Conservation (phyloP, 345 rosid genomes). For the Hypericum androsaemum region DNA sequence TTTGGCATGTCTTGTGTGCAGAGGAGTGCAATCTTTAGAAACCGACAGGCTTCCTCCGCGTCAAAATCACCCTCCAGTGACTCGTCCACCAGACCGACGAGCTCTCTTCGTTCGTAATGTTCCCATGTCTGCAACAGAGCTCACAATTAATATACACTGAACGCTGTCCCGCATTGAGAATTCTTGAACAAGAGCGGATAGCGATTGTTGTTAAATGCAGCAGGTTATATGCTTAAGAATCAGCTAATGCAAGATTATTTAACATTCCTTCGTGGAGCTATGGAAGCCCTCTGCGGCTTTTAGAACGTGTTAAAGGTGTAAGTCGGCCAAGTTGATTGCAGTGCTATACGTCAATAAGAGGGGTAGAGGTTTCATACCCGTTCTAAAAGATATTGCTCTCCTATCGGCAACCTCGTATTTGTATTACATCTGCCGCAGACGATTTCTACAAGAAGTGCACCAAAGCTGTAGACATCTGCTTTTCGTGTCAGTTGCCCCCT, state of each 20-base stretch:
- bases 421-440: slow-evolving; percentile 87
- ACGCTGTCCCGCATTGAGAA: too few species aligned
- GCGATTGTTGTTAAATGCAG: too few species aligned
- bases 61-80: slow-evolving; percentile 48
- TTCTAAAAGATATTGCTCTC: slow-evolving; percentile 79
- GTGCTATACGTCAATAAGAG: neutral
- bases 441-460: slow-evolving; percentile 82
- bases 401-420: slow-evolving; percentile 53
- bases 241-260: too few species aligned
- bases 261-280: too few species aligned
- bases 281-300: too few species aligned
- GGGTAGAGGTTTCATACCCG: slow-evolving; percentile 39
- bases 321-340: too few species aligned
- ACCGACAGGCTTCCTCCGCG: slow-evolving; percentile 59
- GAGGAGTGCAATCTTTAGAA: slow-evolving; percentile 56
- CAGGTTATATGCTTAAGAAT: too few species aligned
- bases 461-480: slow-evolving; percentile 89
- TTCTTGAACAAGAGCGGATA: too few species aligned
- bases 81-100: slow-evolving; percentile 51
- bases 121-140: slow-evolving; percentile 66
- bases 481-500: slow-evolving; percentile 83
- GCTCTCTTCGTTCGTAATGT: slow-evolving; percentile 57
- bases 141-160: slow-evolving; percentile 1
- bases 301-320: too few species aligned
- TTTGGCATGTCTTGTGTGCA: slow-evolving; percentile 73